phyloP scores from a whole-genome alignment of 2,329 filamentous ascomycete species.

The Claviceps fusiformis region DNA sequence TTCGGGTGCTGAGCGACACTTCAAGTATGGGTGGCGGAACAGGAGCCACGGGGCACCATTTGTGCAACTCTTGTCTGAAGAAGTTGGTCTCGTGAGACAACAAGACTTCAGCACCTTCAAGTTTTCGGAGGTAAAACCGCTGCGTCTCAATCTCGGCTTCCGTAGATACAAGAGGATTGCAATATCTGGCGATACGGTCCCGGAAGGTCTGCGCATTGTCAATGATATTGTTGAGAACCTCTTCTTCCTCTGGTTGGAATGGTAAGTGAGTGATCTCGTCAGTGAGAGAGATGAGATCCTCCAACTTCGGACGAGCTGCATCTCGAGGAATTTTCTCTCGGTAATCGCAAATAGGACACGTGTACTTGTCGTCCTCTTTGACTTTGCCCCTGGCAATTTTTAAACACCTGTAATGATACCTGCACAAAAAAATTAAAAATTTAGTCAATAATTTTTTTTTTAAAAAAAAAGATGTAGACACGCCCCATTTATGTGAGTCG shows the following conservation, averaged over 20 bases:
- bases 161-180: conserved; percentile 68
- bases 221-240: conserved; percentile 73
- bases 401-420: conserved; percentile 95
- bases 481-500: background rate
- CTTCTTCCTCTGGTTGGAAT: conserved; percentile 93
- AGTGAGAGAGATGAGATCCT: conserved; percentile 73
- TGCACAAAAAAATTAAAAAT: conserved; percentile 18
- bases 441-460: background rate
- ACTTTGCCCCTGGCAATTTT: conserved; percentile 97
- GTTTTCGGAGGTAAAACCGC: conserved; percentile 90
- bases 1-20: conserved; percentile 79
- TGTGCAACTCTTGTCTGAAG: conserved; percentile 89
- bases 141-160: conserved; percentile 79
- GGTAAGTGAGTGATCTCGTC: conserved; percentile 70
- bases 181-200: conserved; percentile 65
- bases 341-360: conserved; percentile 95
- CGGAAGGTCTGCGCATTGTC: conserved; percentile 74
- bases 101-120: conserved; percentile 91
- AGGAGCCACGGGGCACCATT: conserved; percentile 82
- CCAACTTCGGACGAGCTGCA: conserved; percentile 85
- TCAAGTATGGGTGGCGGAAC: conserved; percentile 76
- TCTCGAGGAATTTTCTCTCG: conserved; percentile 93
- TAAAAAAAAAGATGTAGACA: background rate
- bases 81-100: conserved; percentile 93
- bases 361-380: conserved; percentile 97